Base-by-base conservation (phyloP, 2,329 filamentous ascomycete species). In the Colletotrichum musicola region DNA sequence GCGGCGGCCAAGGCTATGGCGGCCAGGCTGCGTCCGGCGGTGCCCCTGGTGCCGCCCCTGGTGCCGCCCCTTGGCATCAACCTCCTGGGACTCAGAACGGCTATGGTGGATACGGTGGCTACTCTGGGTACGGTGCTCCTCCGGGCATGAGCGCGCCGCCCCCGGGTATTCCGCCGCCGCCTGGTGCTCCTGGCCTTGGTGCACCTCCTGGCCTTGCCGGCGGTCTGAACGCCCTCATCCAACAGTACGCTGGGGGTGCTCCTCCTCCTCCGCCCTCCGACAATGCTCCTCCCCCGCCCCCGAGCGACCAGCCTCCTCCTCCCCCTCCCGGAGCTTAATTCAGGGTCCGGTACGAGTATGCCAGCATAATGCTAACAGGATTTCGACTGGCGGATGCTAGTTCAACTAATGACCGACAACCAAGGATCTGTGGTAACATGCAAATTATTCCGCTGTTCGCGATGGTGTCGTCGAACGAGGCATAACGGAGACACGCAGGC, bases 161-260 rank as follows among this genome's bases (percentile, higher is more conserved):
- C 30, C 76, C 63, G 40, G 77, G 57, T 74, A 75, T 65, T 72
- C 76, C 40, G 72, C 51, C 64, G 4, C 64, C 65, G 18, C 68
- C 70, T 61, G 72, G 74, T 62, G 76, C 79, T 62, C 80, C 81
- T n/a, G 80, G 81, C 60, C 82, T 90, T 51, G 82, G 83, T 68
- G 85, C 84, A 66, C 86, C 86, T 53, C 86, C 88, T 74, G 85
- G 82, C 69, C 81, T 88, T 25, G 79, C 80, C 50, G 85, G 86
- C 69, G 88, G 88, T 47, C 82, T 91, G 69, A 90, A 87, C 75
- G 87, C 89, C 54, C 83, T 93, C 67, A 90, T 92, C 74, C 89
- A 92, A 78, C 90, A 90, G 74, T 93, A 89, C 71, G 83, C 87
- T 46, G 82, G 81, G 71, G 83, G 84, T 55, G 81, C 79, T 38